Base-by-base conservation (phyloP, 169 alveolate genomes). In the Plasmodium ovale region DNA sequence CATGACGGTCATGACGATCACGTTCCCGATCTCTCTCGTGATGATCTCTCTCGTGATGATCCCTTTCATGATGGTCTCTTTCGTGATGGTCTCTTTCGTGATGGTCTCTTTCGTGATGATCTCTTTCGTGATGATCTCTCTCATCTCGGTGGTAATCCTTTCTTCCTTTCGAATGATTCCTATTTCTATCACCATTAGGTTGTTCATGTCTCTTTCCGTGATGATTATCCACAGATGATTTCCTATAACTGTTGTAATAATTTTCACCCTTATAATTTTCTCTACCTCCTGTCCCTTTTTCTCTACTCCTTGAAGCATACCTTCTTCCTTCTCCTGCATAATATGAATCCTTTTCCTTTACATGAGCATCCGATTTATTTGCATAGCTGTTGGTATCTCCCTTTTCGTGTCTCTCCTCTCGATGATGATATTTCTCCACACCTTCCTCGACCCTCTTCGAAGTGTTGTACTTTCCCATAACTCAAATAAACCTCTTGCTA, bases 261-360 rank as follows among this genome's bases (percentile, higher is more conserved):
- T 29, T 42, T 2, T 72, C 87, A 72, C 56, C 56, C 54, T 72
- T 72, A 25, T 47, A 39, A 74, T 64, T 53, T 35, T 74, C 62
- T 60, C 88, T 33, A 7, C 88, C 72, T 29, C 49, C 69, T 12
- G 25, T 56, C 7, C 3, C 59, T 14, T 44, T 64, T 74, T 74
- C 88, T 16, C 88, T 25, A 39, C 88, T 74, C 53, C 88, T 60
- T 12, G 88, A 74, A 33, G 39, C 51, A 12, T 74, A 64, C 53
- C 67, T 74, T 35, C 67, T 39, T 14, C 39, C 16, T n/a, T 74
- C 88, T 4, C 44, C 64, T 53, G 31, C 35, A 68, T 74, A 39
- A 68, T 74, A 74, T 0, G 69, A 23, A 3, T 64, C 67, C 59
- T 60, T 74, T 25, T 74, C 72, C 37, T 74, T 74, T 54, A 64